A percentile compares a stretch with the other conserved stretches of the same genome.
Conservation (phyloP, 1,139 yeast genomes). For the Geotrichum candidum region DNA sequence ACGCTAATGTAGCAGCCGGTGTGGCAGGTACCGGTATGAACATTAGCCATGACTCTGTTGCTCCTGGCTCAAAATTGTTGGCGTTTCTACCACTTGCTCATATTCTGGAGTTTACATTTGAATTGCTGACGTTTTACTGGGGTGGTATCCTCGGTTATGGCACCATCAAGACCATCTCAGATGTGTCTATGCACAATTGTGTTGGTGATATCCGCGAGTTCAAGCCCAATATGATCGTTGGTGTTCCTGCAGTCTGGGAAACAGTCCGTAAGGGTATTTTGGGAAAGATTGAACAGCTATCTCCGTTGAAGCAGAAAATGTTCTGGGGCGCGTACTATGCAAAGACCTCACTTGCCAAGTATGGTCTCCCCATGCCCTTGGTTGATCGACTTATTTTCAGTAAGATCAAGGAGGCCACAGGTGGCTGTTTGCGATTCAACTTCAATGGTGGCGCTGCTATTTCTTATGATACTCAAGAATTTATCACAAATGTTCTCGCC, state of each 20-base stretch:
- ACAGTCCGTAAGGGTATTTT: constrained; percentile 87
- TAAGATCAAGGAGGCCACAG: constrained; percentile 89
- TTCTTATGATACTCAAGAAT: constrained; percentile 75
- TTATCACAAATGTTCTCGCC: constrained; percentile 68
- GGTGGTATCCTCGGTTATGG: constrained; percentile 90
- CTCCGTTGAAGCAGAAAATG: constrained; percentile 63
- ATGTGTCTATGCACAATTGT: constrained; percentile 75
- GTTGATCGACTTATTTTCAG: constrained; percentile 70
- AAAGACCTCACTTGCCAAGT: constrained; percentile 52
- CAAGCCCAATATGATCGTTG: constrained; percentile 92
- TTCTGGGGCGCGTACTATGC: constrained; percentile 87
- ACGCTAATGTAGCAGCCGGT: constrained; percentile 74
- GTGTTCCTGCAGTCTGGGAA: constrained; percentile 99
- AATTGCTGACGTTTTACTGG: constrained; percentile 76
- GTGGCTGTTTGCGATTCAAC: constrained; percentile 70
- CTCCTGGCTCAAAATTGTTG: constrained; percentile 59
- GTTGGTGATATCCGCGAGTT: constrained; percentile 82
- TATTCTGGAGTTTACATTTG: constrained; percentile 87
- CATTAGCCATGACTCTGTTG: constrained; percentile 51
- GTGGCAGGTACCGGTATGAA: constrained; percentile 71
- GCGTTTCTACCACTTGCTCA: constrained; percentile 95
- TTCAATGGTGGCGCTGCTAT: constrained; percentile 95
- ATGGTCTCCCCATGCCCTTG: constrained; percentile 64
- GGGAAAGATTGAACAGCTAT: constrained; percentile 62
- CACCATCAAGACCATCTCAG: constrained; percentile 84